A percentile compares a stretch with the other conserved stretches of the same genome.
phyloP scores from a whole-genome alignment of 257 asterid species.

The Penstemon newberryi region DNA sequence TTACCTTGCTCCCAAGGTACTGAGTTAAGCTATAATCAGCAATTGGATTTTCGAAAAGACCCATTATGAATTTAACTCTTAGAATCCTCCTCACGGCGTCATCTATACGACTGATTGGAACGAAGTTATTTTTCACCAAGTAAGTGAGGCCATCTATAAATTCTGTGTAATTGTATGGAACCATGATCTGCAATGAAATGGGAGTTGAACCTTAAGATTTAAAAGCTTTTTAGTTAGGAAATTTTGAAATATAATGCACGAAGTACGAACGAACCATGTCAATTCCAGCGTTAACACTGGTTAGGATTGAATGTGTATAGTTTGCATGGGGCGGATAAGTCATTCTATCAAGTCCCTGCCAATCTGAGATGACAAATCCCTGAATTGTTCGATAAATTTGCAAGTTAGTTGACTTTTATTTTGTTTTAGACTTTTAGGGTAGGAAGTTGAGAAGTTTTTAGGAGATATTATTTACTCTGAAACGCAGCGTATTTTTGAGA shows the following conservation, averaged over 20 bases:
- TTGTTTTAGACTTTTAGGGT: not conserved
- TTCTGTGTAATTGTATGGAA: constrained; percentile 22
- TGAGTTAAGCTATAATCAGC: constrained; percentile 23
- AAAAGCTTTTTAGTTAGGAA: not conserved
- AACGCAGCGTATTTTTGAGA: constrained; percentile 56
- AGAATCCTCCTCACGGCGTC: constrained; percentile 29
- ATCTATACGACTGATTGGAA: constrained; percentile 22
- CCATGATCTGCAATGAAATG: constrained; percentile 20
- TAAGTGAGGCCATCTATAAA: constrained; percentile 19
- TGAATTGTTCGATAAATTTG: constrained; percentile 6
- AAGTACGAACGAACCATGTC: constrained; percentile 53
- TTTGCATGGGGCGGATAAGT: constrained; percentile 43
- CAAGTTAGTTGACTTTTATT: not conserved
- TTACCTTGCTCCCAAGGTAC: constrained; percentile 23
- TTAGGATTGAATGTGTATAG: constrained; percentile 42
- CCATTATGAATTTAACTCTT: constrained; percentile 27
- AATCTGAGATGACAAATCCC: constrained; percentile 55
- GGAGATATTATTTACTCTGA: constrained; percentile 38
- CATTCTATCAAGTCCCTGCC: constrained; percentile 41
- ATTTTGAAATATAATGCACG: not conserved
- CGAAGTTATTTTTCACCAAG: constrained; percentile 21
- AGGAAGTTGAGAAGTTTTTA: not conserved
- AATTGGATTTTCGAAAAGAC: constrained; percentile 26
- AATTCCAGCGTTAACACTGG: constrained; percentile 45
- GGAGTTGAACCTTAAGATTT: not conserved